Conservation (phyloP, 2,329 filamentous ascomycete species). For the Aspergillus sojae region DNA sequence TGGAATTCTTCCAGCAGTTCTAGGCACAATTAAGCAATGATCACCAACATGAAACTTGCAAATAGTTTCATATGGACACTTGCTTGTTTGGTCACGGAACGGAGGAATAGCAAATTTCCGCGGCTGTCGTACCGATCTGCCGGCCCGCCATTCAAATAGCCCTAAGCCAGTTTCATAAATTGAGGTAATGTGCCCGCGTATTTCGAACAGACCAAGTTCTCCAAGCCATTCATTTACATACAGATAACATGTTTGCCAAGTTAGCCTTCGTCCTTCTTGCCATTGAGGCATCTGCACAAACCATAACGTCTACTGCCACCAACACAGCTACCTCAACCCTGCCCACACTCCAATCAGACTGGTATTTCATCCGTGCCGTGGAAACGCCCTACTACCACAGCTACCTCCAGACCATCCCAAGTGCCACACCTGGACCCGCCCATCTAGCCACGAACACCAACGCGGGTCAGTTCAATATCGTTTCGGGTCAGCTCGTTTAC, state of each 20-base stretch:
- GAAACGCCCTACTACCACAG: slow-evolving; percentile 15
- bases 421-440: slow-evolving; percentile 3
- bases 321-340: slow-evolving; percentile 3
- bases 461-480: slow-evolving; percentile 16
- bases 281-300: slow-evolving; percentile 8
- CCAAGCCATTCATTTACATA: not conserved
- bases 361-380: slow-evolving; percentile 16
- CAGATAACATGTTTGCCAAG: not conserved
- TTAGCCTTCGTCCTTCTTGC: slow-evolving; percentile 1
- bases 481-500: slow-evolving; percentile 15
- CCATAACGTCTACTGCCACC: not conserved
- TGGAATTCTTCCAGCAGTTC: not conserved
- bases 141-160: not conserved
- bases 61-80: not conserved
- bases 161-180: not conserved
- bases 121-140: not conserved
- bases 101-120: not conserved
- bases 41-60: not conserved
- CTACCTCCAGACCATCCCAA: slow-evolving; percentile 17
- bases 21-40: not conserved
- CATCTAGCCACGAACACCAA: slow-evolving; percentile 11
- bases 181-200: not conserved
- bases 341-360: slow-evolving; percentile 11
- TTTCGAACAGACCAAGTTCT: not conserved
- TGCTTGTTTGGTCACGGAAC: slow-evolving; percentile 2